Conservation (phyloP, 176 grass and related monocot genomes). For the Eleusine indica region DNA sequence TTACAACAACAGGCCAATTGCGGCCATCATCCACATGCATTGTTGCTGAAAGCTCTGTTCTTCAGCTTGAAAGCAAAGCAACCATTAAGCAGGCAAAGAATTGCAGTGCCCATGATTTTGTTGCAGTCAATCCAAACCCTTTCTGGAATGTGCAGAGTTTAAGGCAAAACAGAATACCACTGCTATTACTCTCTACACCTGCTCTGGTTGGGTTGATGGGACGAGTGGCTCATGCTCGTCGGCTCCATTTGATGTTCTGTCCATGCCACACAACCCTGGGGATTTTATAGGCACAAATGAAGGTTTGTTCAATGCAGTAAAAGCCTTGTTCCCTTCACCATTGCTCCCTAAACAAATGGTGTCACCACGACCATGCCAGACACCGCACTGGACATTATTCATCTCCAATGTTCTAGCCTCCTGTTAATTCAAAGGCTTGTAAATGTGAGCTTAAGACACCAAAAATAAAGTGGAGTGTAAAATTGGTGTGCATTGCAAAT, state of each 20-base stretch:
- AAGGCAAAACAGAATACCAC: not conserved
- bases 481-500: conserved; percentile 8
- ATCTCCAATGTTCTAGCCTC: conserved; percentile 95
- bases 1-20: conserved; percentile 40
- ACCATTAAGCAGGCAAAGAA: conserved; percentile 7
- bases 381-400: conserved; percentile 92
- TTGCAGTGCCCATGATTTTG: not conserved
- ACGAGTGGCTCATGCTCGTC: conserved; percentile 57
- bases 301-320: conserved; percentile 56
- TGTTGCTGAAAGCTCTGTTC: conserved; percentile 12
- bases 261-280: conserved; percentile 82
- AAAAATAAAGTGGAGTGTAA: not conserved
- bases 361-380: conserved; percentile 96
- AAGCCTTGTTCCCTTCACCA: conserved; percentile 64
- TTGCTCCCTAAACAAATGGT: conserved; percentile 79
- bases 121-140: not conserved
- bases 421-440: conserved; percentile 48
- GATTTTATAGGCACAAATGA: conserved; percentile 64
- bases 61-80: not conserved
- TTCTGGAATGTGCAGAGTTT: conserved; percentile 7
- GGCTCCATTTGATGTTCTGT: conserved; percentile 51
- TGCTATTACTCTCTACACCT: conserved; percentile 30
- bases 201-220: conserved; percentile 35
- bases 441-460: conserved; percentile 20
- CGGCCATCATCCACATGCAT: not conserved